These are phyloP conservation scores for Orbilia blumenaviensis DNA, from an alignment of 2,329 filamentous ascomycete species.

Conservation along the genomic window DNA sequence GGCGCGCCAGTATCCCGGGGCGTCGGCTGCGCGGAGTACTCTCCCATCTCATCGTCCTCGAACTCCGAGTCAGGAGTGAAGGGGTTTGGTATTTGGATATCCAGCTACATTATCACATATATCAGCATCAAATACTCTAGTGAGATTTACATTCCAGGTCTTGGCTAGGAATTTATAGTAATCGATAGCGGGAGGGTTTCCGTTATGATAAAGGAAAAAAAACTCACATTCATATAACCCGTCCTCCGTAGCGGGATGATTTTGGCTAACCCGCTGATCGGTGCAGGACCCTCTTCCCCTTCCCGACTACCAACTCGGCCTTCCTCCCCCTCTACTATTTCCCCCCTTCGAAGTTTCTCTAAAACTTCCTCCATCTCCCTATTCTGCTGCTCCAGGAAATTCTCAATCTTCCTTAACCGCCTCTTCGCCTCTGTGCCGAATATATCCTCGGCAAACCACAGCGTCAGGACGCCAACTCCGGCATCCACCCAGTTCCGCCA, in stretches of 20 bases:
- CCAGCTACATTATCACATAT: slow-evolving; percentile 67
- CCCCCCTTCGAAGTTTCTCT: slow-evolving; percentile 57
- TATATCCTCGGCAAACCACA: slow-evolving; percentile 94
- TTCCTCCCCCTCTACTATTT: slow-evolving; percentile 26
- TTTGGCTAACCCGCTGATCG: slow-evolving; percentile 67
- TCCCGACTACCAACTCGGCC: slow-evolving; percentile 66
- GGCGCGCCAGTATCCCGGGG: slow-evolving; percentile 28
- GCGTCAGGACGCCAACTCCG: slow-evolving; percentile 80
- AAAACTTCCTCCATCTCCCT: slow-evolving; percentile 70
- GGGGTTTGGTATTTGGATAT: slow-evolving; percentile 82
- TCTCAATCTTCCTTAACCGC: slow-evolving; percentile 75
- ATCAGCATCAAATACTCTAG: slow-evolving; percentile 21
- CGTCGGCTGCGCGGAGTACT: slow-evolving; percentile 45
- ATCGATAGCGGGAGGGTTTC: slow-evolving; percentile 11
- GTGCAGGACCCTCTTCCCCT: slow-evolving; percentile 64
- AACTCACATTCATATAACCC: slow-evolving; percentile 81
- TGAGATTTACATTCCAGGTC: neutral
- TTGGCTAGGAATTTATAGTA: neutral
- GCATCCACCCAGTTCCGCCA: slow-evolving; percentile 81
- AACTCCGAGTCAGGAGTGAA: slow-evolving; percentile 54
- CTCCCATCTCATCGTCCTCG: slow-evolving; percentile 38
- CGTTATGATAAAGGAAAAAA: too few species aligned
- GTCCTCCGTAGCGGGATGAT: slow-evolving; percentile 82
- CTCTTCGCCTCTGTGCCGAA: slow-evolving; percentile 80
- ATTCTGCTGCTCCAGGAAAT: slow-evolving; percentile 90